These are phyloP conservation scores for Quercus tomentella DNA, from an alignment of 331 rosid genomes.

Conservation along the genomic window DNA sequence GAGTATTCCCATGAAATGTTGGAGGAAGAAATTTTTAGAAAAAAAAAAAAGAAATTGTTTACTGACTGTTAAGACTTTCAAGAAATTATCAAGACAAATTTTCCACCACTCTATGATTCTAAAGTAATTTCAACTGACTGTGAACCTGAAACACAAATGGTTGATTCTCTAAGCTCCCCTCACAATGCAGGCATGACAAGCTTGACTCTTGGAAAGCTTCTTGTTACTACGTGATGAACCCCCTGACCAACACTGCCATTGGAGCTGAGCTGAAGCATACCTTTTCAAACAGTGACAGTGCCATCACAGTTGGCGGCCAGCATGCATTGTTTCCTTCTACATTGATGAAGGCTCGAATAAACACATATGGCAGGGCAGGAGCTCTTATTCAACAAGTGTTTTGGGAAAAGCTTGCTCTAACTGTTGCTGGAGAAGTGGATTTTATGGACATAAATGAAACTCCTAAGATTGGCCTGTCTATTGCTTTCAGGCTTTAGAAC, in stretches of 20 bases:
- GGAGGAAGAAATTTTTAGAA: background rate
- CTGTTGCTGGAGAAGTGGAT: constrained; percentile 60
- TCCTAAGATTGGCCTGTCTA: constrained; percentile 55
- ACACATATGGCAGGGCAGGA: constrained; percentile 43
- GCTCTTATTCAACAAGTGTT: constrained; percentile 54
- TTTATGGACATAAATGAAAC: constrained; percentile 17
- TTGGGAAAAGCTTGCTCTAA: constrained; percentile 39
- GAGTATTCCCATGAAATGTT: constrained; percentile 31
- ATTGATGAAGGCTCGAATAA: constrained; percentile 43
- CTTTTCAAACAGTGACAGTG: constrained; percentile 34
- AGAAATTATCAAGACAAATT: background rate
- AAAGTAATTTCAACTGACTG: background rate
- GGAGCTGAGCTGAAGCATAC: constrained; percentile 63
- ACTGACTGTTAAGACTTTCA: background rate
- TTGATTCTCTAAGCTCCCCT: constrained; percentile 2
- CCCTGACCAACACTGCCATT: constrained; percentile 47
- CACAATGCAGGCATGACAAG: constrained; percentile 52
- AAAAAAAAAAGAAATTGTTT: background rate
- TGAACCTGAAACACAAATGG: constrained; percentile 2
- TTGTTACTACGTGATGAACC: constrained; percentile 43
- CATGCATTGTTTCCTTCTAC: constrained; percentile 46
- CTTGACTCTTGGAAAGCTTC: constrained; percentile 54
- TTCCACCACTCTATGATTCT: background rate
- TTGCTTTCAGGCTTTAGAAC: constrained; percentile 45
- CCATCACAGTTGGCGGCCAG: constrained; percentile 54